Evolutionary conservation across 495 filamentous ascomycete genomes (phyloP), one percentile per base, ranked within the genome.

Genomic region (Penicillium mononematosum): DNA sequence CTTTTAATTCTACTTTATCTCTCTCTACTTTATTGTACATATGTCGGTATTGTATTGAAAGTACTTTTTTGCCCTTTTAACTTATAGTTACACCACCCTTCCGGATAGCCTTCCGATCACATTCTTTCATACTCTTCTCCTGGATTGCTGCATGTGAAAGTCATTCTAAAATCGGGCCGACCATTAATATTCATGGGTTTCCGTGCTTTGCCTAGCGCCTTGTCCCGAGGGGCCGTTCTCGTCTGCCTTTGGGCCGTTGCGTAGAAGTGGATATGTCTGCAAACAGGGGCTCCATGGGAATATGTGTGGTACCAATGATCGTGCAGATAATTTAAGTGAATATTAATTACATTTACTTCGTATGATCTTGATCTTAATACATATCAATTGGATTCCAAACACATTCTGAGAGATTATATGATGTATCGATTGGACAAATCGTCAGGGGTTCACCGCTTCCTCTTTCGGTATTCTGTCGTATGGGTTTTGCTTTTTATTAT

Each of bases 371-470:
- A 45, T 45, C 22, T 45, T 6, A 11, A 25, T 24, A 46, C 36
- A 29, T n/a, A 25, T 44, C 31, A 34, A 34, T 8, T 29, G 27
- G 27, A 29, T 29, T 34, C 31, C 31, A 14, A 34, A 14, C 10
- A 11, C 3, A 34, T 34, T 34, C 3, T 8, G 27, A 29, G 11
- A 34, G 10, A 14, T 44, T 50, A 17, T 16, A 50, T 55, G 60
- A 62, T 62, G 42, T 56, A 62, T 62, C 60, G 53, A 5, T 52
- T 53, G 20, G 46, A 59, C 56, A 17, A 52, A 31, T 62, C 43
- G 11, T 5, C 24, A 29, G 29, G 52, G 47, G 17, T 25, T 11
- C 27, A 45, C 27, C 32, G 27, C 20, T 22, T 47, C 43, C 27
- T 20, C 8, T 32, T 38, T 31, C 31, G 8, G 19, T 7, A 4